Base-by-base conservation (phyloP, 1,284 basidiomycete genomes). In the Heimioporus retisporus region DNA sequence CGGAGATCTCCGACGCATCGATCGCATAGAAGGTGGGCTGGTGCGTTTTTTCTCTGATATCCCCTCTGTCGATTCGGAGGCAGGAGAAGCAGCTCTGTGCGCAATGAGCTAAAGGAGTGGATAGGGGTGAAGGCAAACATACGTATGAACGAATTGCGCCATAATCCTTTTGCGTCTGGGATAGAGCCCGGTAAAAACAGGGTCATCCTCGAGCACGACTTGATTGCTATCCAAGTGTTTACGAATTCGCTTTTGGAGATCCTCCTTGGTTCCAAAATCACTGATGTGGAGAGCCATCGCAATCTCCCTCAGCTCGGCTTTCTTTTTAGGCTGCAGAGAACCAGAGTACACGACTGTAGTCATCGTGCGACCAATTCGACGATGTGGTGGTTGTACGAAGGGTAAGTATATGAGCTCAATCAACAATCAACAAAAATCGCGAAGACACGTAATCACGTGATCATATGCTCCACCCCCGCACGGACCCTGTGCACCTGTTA, bases 231-330 rank as follows among this genome's bases (percentile, higher is more conserved):
- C 88, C 23, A 91, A 82, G 67, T 90, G 83, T 64, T 81, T 84
- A 72, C 87, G 90, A 69, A 91, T 89, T 65, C 89, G 81, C 25
- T 73, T 73, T 60, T 86, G 83, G 14, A 91, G 68, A 5, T 89
- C 88, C 40, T 91, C 89, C 67, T 86, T 89, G 5, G 88, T 91
- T 40, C 90, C 90, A 46, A 78, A 65, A 62, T 86, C 84, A 61
- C 81, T 83, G 61, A 91, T 75, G 1, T 73, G 72, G 25, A 91
- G 83, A 11, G 86, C 86, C 8, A 67, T 15, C 1, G 90, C 87
- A 43, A 91, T 86, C 64, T 85, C 83, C 69, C 85, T 88, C 5
- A 91, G 83, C 28, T 91, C 90, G 11, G 80, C 81, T 75, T 91
- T 90, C 78, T 88, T 90, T 78, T 90, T 90, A 11, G 83, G 69